These are phyloP conservation scores for Casaregolazyma lundiana DNA, from an alignment of 1,139 yeast species.

Conservation along the genomic window DNA sequence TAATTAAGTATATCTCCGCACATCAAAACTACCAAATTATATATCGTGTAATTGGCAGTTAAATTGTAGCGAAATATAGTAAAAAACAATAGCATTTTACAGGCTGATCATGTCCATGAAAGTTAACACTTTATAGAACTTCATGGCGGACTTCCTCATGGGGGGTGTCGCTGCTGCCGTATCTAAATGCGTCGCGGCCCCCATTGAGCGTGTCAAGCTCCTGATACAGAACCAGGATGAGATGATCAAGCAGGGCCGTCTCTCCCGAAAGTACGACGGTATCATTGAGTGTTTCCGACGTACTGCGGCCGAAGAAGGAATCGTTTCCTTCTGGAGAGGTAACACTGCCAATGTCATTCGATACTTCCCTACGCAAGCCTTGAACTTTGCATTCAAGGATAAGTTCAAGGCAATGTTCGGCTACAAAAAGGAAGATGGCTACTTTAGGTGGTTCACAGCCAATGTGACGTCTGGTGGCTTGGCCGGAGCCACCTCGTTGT, in stretches of 20 bases:
- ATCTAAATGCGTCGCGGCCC: slow-evolving; percentile 81
- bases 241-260: slow-evolving; percentile 79
- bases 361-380: slow-evolving; percentile 82
- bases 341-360: slow-evolving; percentile 80
- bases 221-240: slow-evolving; percentile 81
- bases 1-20: too few species aligned
- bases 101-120: too few species aligned
- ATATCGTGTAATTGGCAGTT: too few species aligned
- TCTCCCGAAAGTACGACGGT: slow-evolving; percentile 61
- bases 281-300: slow-evolving; percentile 68
- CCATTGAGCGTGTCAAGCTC: slow-evolving; percentile 77
- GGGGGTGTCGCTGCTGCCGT: slow-evolving; percentile 86
- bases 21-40: too few species aligned
- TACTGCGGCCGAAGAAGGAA: slow-evolving; percentile 69
- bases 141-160: slow-evolving; percentile 60
- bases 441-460: slow-evolving; percentile 71
- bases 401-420: slow-evolving; percentile 74
- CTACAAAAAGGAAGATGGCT: slow-evolving; percentile 63
- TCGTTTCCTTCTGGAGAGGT: slow-evolving; percentile 75
- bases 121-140: slow-evolving; percentile 28
- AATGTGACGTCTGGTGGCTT: slow-evolving; percentile 81
- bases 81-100: too few species aligned
- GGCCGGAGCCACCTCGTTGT: slow-evolving; percentile 74
- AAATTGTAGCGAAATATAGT: too few species aligned
- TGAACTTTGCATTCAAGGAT: slow-evolving; percentile 82